Conservation (phyloP, 768 basidiomycete genomes). For the Strobilomyces echinocephalus region DNA sequence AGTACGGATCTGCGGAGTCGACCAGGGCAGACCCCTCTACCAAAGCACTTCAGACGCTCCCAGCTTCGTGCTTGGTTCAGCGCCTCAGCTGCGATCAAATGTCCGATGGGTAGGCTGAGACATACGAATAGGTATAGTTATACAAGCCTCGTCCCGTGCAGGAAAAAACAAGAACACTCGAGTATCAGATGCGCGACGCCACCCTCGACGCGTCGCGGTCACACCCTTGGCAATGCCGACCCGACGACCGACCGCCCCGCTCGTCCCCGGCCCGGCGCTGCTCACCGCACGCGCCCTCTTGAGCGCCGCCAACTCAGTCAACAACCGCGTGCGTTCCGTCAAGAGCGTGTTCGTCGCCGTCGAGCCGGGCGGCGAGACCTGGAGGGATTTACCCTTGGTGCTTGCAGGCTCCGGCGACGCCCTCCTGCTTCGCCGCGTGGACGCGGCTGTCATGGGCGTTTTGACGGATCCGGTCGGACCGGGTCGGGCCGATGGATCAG, state of each 20-base stretch:
- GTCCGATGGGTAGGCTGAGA: too few species aligned
- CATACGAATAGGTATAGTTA: too few species aligned
- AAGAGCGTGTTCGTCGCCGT: slow-evolving; percentile 45
- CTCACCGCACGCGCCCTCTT: slow-evolving; percentile 24
- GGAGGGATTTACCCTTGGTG: background rate
- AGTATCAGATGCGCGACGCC: too few species aligned
- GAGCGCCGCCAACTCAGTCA: slow-evolving; percentile 50
- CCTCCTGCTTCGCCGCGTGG: background rate
- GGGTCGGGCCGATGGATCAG: too few species aligned
- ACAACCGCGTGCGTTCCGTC: slow-evolving; percentile 52
- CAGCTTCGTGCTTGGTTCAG: too few species aligned
- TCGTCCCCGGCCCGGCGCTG: background rate
- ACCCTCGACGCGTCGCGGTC: background rate
- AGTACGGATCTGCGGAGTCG: too few species aligned
- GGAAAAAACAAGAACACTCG: too few species aligned
- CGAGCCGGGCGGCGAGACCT: slow-evolving; percentile 19
- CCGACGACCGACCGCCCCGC: background rate
- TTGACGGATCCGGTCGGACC: background rate
- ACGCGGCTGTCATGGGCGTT: background rate
- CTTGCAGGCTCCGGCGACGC: background rate
- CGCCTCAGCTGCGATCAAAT: too few species aligned
- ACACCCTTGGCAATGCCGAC: slow-evolving; percentile 13
- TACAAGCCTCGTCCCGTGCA: too few species aligned
- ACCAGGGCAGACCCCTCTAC: too few species aligned
- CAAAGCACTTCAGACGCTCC: too few species aligned